Evolutionary conservation across 371 early-diverging fungal genomes (phyloP).

Genomic region (Parasitella parasitica): DNA sequence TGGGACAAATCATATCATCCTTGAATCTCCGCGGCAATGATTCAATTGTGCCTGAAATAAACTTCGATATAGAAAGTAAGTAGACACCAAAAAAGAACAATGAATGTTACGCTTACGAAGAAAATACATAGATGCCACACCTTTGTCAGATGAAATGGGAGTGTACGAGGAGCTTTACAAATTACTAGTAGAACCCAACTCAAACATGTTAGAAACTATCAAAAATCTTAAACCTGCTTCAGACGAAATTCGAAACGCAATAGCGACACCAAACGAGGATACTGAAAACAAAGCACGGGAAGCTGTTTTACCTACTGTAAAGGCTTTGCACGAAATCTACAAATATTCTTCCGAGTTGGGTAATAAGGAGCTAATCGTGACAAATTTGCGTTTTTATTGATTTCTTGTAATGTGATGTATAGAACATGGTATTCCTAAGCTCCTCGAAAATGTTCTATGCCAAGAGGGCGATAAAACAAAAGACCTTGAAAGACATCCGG

Average conservation of each 20-base stretch:
- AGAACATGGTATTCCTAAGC: conserved; percentile 76
- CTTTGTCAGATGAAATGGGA: conserved; percentile 52
- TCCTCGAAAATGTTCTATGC: conserved; percentile 76
- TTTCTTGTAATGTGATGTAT: not conserved
- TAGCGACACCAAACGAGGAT: conserved; percentile 75
- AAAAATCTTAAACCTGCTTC: conserved; percentile 51
- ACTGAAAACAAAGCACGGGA: conserved; percentile 88
- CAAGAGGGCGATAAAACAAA: conserved; percentile 52
- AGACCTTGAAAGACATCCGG: conserved; percentile 75
- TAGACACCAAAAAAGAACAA: too few species aligned
- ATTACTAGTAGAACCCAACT: conserved; percentile 49
- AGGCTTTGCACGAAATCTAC: conserved; percentile 77
- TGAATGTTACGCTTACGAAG: not conserved
- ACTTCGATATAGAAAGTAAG: conserved; percentile 57
- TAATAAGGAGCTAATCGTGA: conserved; percentile 24
- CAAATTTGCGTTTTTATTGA: not conserved
- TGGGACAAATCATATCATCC: conserved; percentile 47
- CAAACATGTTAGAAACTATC: conserved; percentile 47
- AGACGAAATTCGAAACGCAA: conserved; percentile 66
- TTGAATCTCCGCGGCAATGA: conserved; percentile 39
- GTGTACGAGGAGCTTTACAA: conserved; percentile 48
- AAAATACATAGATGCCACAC: conserved; percentile 44
- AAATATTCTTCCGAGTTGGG: conserved; percentile 74
- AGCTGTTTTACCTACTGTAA: conserved; percentile 80
- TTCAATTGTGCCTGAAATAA: conserved; percentile 46